Evolutionary conservation across 2,329 filamentous ascomycete species (phyloP).

Genomic region (Elsinoe perseae): DNA sequence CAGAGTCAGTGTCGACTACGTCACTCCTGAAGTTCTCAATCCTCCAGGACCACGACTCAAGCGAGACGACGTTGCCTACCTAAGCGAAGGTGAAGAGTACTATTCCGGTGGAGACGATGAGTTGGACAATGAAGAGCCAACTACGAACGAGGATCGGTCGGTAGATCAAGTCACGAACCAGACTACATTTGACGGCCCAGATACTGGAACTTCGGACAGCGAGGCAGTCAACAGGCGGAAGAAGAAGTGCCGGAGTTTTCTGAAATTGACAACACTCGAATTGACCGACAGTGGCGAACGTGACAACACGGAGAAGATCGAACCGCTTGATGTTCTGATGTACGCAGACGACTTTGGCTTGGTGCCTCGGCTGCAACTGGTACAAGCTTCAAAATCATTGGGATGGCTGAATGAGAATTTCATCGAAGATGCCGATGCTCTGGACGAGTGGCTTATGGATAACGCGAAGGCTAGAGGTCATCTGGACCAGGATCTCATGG

Average conservation of each 20-base stretch:
- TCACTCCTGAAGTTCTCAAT: slow-evolving; percentile 36
- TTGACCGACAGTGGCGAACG: slow-evolving; percentile 11
- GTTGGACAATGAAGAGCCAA: slow-evolving; percentile 34
- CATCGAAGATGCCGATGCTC: slow-evolving; percentile 31
- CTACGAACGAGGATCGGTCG: too few relatives aligned
- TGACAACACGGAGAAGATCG: slow-evolving; percentile 5
- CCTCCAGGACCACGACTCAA: slow-evolving; percentile 14
- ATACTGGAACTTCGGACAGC: too few relatives aligned
- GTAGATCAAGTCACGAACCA: too few relatives aligned
- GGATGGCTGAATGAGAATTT: slow-evolving; percentile 33
- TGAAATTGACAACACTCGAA: slow-evolving; percentile 20
- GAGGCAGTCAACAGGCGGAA: slow-evolving; percentile 28
- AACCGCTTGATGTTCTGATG: slow-evolving; percentile 20
- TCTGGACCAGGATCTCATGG: neutral
- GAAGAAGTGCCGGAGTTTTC: slow-evolving; percentile 27
- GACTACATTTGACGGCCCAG: too few relatives aligned
- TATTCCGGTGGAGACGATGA: slow-evolving; percentile 26
- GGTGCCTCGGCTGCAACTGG: slow-evolving; percentile 32
- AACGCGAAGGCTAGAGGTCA: slow-evolving; percentile 26
- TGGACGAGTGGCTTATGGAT: slow-evolving; percentile 35
- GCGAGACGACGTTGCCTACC: neutral
- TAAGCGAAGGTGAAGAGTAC: slow-evolving; percentile 9
- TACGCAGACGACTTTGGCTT: slow-evolving; percentile 35
- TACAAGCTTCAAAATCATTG: slow-evolving; percentile 33
- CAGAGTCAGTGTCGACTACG: slow-evolving; percentile 41